Conservation (phyloP, 1,284 basidiomycete genomes). For the Coriolopsis trogii region DNA sequence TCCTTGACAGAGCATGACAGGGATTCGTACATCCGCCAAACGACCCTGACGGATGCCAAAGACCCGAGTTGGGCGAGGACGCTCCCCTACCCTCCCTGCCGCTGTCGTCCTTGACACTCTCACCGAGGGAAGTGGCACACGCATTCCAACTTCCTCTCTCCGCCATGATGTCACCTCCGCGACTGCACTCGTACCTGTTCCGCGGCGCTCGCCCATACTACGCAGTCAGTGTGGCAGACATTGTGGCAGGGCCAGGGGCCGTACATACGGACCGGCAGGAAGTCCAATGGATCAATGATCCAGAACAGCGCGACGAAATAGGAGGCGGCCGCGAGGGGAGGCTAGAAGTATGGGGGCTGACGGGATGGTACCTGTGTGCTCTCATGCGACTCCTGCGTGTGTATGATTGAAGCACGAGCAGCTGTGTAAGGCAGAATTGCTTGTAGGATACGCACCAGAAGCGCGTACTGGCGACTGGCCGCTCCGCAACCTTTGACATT, state of each 20-base stretch:
- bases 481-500: no score
- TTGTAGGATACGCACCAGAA: no score
- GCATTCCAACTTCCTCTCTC: constrained; percentile 72
- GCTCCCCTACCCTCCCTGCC: constrained; percentile 63
- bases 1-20: constrained; percentile 38
- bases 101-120: constrained; percentile 53
- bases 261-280: constrained; percentile 17
- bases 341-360: constrained; percentile 80
- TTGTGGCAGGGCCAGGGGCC: constrained; percentile 38
- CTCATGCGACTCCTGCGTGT: constrained; percentile 56
- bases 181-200: constrained; percentile 57
- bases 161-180: constrained; percentile 38
- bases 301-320: constrained; percentile 42
- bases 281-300: constrained; percentile 27
- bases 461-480: no score
- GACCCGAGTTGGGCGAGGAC: constrained; percentile 24
- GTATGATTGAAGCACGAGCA: constrained; percentile 33
- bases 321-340: constrained; percentile 45
- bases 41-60: neutral
- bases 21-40: constrained; percentile 51
- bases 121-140: constrained; percentile 66
- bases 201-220: constrained; percentile 60
- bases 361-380: constrained; percentile 76
- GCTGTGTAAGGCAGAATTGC: no score
- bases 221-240: constrained; percentile 69